Base-by-base conservation (phyloP, 352 stramenopile species). In the Thraustotheca clavata region DNA sequence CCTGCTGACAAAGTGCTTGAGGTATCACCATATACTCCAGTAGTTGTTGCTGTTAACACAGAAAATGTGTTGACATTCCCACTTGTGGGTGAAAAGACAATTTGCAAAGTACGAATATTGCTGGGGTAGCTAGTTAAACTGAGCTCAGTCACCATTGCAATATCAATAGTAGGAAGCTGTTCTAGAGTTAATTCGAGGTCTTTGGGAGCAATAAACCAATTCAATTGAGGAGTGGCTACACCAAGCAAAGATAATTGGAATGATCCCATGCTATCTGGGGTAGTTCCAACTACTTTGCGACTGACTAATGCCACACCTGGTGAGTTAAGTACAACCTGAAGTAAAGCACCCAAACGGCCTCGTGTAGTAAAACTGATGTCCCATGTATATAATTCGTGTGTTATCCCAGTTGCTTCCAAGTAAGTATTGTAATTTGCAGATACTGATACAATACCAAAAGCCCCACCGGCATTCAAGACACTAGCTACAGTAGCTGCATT, bases 31-130 rank as follows among this genome's bases (percentile, higher is more conserved):
- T 61, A 66, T 4, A 38, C 36, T 27, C 71, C 71, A 14, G 35
- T 48, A 9, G 26, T 32, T 14, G 63, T 72, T 20, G 26, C 29
- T 14, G 59, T 22, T 8, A 31, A 7, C 14, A 66, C 40, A 12
- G 46, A 33, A 16, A 77, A 48, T 18, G 68, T 22, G 18, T 69
- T 34, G 2, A 77, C 29, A 46, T 77, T 57, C 0, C 66, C 59
- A 35, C 71, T 73, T 9, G 59, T 40, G 2, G 69, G 67, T 33
- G 71, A 71, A 41, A 77, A 77, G 2, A 49, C 69, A 18, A 77
- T 40, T 26, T 54, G 48, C 22, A 67, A 62, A 16, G 49, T 59
- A 8, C 70, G 62, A 33, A 68, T 11, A 24, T 41, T 52, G 0
- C 46, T 36, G 1, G 55, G 49, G 26, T 22, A 54, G 4, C 59